These are phyloP conservation scores for Cicer pinnatifidum DNA, from an alignment of 306 rosid species.

Conservation along the genomic window DNA sequence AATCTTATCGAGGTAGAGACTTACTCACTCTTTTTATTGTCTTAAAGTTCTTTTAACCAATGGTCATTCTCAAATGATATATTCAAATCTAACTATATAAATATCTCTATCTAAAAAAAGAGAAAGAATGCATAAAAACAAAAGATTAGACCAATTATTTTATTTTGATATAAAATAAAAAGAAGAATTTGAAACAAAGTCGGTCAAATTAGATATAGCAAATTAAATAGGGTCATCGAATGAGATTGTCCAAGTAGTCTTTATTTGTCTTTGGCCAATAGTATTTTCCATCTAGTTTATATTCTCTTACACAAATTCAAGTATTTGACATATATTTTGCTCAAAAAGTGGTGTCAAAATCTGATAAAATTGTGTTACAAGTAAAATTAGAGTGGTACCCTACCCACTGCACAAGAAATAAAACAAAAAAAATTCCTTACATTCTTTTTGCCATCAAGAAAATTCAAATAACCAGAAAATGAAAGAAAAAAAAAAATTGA, in stretches of 20 bases:
- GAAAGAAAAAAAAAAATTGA: neutral
- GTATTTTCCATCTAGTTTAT: neutral
- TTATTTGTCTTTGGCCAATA: conserved; percentile 3
- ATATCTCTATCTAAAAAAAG: no score
- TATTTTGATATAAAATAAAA: neutral
- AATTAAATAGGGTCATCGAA: conserved; percentile 7
- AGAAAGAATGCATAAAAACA: no score
- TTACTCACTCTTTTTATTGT: no score
- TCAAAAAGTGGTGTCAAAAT: neutral
- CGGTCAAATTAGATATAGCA: neutral
- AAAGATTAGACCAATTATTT: no score
- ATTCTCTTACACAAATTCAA: neutral
- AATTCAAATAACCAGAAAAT: neutral
- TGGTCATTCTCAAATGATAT: no score
- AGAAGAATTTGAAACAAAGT: conserved; percentile 11
- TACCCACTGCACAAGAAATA: neutral
- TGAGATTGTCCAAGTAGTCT: neutral
- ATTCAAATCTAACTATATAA: no score
- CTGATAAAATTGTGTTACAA: neutral
- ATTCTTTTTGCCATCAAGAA: neutral
- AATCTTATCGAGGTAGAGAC: no score
- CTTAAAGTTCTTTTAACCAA: no score
- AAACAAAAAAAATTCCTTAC: neutral
- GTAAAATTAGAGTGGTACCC: neutral
- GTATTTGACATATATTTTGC: neutral